Evolutionary conservation across 225 moss, liverwort and hornwort species (phyloP).

Genomic region (Antitrichia curtipendula): DNA sequence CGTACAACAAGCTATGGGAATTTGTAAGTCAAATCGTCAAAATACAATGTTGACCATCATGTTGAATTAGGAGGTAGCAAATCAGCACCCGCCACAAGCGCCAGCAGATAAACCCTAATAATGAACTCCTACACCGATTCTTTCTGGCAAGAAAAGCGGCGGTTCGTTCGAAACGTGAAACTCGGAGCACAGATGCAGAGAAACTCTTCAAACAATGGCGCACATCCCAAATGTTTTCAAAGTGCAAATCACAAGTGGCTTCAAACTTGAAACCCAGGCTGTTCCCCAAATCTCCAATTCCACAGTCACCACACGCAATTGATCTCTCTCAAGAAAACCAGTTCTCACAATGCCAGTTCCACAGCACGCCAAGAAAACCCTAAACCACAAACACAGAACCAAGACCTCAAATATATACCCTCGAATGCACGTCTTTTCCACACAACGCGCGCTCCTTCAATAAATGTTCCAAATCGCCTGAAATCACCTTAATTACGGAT

Average conservation of each 20-base stretch:
- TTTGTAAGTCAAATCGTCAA: not conserved
- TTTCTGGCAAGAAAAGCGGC: not conserved
- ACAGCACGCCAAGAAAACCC: slow-evolving; percentile 6
- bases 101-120: not conserved
- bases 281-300: not conserved
- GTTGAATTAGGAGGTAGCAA: not conserved
- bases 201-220: not conserved
- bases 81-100: not conserved
- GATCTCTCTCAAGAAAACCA: not conserved
- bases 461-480: not conserved
- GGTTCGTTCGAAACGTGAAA: not conserved
- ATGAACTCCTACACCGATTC: not conserved
- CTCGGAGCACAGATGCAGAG: not conserved
- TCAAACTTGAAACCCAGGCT: not conserved
- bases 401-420: not conserved
- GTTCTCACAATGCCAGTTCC: not conserved
- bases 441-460: not conserved
- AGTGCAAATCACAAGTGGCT: not conserved
- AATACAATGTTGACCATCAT: not conserved
- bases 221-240: not conserved
- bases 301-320: not conserved
- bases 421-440: not conserved
- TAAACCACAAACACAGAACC: not conserved
- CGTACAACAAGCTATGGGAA: not conserved
- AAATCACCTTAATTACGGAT: not conserved